Evolutionary conservation across 768 basidiomycete species (phyloP), one percentile per base, ranked within the genome.

Genomic region (Nevesoporus exiguus): DNA sequence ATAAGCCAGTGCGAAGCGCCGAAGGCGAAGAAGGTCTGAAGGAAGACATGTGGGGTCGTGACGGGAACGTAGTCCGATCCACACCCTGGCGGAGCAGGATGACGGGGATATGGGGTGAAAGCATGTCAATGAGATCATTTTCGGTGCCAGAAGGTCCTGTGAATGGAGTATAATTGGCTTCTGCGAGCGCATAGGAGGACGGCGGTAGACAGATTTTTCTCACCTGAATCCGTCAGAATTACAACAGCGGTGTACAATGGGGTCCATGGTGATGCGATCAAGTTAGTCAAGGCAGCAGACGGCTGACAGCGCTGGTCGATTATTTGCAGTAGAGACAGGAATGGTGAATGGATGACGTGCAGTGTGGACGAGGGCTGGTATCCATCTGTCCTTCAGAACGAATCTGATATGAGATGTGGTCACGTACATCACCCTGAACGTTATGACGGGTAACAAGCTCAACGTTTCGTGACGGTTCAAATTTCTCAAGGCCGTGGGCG

Each of bases 241-340:
- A 87, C 68, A 51, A 86, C 71, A 14, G 81, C 83, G 7, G 83
- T 85, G 63, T 81, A 81, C 44, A 88, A 62, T 3, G 84, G 82
- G 7, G 82, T 75, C 33, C 74, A 76, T 2, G 83, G 73, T 3
- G 85, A 82, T 10, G 84, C 79, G 27, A 87, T 71, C 9, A 88
- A 72, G 48, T 72, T 76, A 7, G 80, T 75, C 17, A 86, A 64
- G 4, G 77, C 60, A 8, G 74, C 64, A 29, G 79, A 85, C 6
- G 85, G 81, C 30, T 79, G 74, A 39, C 75, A 74, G 8, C 75
- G 72, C 9, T 77, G 81, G 56, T 82, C 76, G 19, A 88, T 68
- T 11, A 82, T 72, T n/a, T 79, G 77, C 42, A 78, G 64, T 15
- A 88, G 59, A 24, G 76, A 68, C 49, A 73, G 74, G 62, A 87